Conservation (phyloP, 2,329 filamentous ascomycete species). For the Ceratocystis colombiana region DNA sequence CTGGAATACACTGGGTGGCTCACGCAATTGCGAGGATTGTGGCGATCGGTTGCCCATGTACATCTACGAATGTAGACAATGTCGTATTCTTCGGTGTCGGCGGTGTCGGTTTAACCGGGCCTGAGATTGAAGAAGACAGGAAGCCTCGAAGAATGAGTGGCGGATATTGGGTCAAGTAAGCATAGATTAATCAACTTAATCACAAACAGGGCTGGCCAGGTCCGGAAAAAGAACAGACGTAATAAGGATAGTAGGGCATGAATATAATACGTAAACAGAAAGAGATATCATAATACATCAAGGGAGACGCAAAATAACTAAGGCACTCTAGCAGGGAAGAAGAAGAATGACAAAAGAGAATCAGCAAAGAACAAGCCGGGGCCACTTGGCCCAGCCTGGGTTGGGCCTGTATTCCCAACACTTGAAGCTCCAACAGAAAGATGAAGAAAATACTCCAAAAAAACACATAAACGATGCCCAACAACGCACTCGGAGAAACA, state of each 20-base stretch:
- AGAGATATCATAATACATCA: neutral
- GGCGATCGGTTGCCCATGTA: slow-evolving; percentile 33
- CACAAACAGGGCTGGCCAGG: neutral
- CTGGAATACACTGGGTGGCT: slow-evolving; percentile 33
- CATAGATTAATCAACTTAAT: neutral
- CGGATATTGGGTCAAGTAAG: neutral
- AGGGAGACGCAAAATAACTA: neutral
- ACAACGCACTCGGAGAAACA: too few relatives aligned
- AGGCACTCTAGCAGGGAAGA: too few relatives aligned
- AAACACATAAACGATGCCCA: too few relatives aligned
- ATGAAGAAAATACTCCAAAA: neutral
- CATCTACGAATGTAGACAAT: slow-evolving; percentile 41
- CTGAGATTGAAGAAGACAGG: neutral
- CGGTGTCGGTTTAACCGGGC: slow-evolving; percentile 37
- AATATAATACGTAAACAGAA: neutral
- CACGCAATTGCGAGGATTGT: slow-evolving; percentile 37
- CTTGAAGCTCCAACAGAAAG: neutral
- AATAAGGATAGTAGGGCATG: neutral
- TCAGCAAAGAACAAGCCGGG: neutral
- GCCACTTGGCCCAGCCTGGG: slow-evolving; percentile 10
- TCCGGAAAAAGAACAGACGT: neutral
- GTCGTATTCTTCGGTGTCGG: slow-evolving; percentile 38
- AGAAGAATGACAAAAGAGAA: neutral
- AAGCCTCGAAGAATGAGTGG: neutral
- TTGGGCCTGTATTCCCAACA: slow-evolving; percentile 15